Evolutionary conservation across 2,329 filamentous ascomycete species (phyloP), one percentile per base, ranked within the genome.

Genomic region (Ciborinia camelliae): DNA sequence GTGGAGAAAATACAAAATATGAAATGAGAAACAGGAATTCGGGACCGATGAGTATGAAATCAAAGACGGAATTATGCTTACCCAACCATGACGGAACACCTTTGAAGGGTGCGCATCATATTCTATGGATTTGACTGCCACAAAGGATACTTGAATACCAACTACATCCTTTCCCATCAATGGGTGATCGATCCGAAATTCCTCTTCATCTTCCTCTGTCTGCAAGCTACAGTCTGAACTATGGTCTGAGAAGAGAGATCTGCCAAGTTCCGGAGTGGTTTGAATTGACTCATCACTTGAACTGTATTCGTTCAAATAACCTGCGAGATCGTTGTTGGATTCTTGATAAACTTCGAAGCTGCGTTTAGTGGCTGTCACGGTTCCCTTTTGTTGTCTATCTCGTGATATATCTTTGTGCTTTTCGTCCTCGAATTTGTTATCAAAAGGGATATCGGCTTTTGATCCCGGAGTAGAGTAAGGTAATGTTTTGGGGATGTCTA

Each of bases 161-260:
- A 59, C 43, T 1, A 59, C 55, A 8, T 47, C 41, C 23, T 47
- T 47, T 20, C 55, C 55, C 55, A 59, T 47, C 4, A 59, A 35
- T 1, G 55, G 55, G 14, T 59, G 41, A 12, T 47, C 41, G 10
- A 48, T 48, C 9, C 2, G 20, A 26, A 37, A 1, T 7, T 45
- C 28, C 14, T 58, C 41, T 47, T 47, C 55, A 4, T 35, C 55
- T 3, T 35, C 55, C 30, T 59, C 39, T 0, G 41, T 12, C 18
- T 20, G n/a, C 30, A 2, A 47, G 32, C 41, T 59, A 4, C 26
- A 23, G 5, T 32, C 1, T 3, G 41, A 58, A 1, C 15, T n/a
- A 26, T 23, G n/a, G 8, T 45, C 30, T n/a, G 12, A 47, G 20
- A 7, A 6, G 4, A 20, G 1, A 4, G 43, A 47, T 20, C 14